A percentile compares a stretch with the other conserved stretches of the same genome.
Conservation (phyloP, 441 rosid species). For the Mallotus japonicus region DNA sequence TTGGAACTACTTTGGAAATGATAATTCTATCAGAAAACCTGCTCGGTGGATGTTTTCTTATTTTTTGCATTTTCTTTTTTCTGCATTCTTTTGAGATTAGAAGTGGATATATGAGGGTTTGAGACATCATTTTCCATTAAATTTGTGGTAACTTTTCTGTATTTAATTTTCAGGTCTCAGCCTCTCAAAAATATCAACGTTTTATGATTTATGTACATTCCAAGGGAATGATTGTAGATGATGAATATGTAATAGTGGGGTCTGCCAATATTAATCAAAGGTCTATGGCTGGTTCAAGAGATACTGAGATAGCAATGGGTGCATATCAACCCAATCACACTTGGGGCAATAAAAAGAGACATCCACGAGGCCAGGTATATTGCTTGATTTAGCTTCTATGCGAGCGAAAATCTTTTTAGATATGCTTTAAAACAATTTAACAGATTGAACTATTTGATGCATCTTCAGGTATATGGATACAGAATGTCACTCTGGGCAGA, state of each 20-base stretch:
- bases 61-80: background rate
- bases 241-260: constrained; percentile 73
- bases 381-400: background rate
- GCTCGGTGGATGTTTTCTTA: background rate
- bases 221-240: constrained; percentile 87
- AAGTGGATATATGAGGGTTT: background rate
- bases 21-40: background rate
- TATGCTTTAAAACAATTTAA: background rate
- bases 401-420: no score
- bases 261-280: constrained; percentile 89
- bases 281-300: constrained; percentile 81
- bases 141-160: background rate
- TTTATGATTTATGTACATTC: constrained; percentile 89
- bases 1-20: background rate
- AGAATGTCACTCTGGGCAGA: constrained; percentile 91
- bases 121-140: background rate
- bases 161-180: constrained; percentile 49
- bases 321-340: constrained; percentile 69
- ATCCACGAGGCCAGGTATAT: constrained; percentile 68
- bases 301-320: constrained; percentile 91
- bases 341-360: constrained; percentile 49
- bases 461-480: constrained; percentile 62
- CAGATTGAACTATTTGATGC: constrained; percentile 7
- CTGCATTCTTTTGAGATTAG: background rate
- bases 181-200: constrained; percentile 52